These are phyloP conservation scores for Xylaria sp. DNA, from an alignment of 2,329 filamentous ascomycete species.

Conservation along the genomic window DNA sequence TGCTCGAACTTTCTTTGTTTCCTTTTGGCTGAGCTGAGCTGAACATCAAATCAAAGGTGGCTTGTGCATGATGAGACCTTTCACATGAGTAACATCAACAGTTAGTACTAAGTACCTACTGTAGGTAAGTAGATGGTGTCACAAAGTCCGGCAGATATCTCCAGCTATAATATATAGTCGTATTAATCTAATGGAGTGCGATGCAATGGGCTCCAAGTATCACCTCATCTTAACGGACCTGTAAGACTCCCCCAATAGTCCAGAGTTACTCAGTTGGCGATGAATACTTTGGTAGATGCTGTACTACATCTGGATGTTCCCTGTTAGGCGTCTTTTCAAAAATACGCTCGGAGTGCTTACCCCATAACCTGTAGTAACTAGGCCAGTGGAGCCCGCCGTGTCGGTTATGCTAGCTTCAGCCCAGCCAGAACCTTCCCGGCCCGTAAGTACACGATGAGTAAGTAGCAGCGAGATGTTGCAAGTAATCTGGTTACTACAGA, in stretches of 20 bases:
- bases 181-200: neutral
- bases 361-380: neutral
- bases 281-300: too few species aligned
- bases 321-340: too few species aligned
- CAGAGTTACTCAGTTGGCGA: neutral
- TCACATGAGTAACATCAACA: conserved; percentile 15
- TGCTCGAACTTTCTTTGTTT: conserved; percentile 12
- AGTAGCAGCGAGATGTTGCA: neutral
- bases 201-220: neutral
- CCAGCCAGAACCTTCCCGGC: neutral
- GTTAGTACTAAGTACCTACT: neutral
- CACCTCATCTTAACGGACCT: too few species aligned
- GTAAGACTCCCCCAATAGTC: neutral
- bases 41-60: conserved; percentile 22
- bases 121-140: neutral
- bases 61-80: conserved; percentile 16
- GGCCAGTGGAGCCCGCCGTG: neutral
- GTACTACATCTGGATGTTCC: too few species aligned
- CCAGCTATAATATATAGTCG: neutral
- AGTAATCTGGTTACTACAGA: too few species aligned
- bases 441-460: neutral
- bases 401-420: neutral
- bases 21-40: neutral
- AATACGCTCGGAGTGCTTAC: too few species aligned
- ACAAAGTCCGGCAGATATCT: neutral